Evolutionary conservation across 257 asterid genomes (phyloP).

Genomic region (Mentha longifolia): DNA sequence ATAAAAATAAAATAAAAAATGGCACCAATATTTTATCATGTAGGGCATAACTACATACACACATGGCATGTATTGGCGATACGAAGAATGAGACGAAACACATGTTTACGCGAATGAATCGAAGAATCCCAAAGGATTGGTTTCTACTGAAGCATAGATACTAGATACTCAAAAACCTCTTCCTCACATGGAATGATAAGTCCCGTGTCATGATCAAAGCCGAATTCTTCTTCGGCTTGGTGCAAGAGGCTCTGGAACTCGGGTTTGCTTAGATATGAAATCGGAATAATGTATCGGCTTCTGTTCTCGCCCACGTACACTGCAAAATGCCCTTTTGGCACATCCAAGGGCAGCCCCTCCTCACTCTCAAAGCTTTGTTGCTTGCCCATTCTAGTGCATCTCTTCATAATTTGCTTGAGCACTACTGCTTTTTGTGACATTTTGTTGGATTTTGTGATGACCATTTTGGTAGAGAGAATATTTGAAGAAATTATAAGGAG

Average conservation of each 20-base stretch:
- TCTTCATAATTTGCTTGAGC: conserved; percentile 55
- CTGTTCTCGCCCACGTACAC: conserved; percentile 61
- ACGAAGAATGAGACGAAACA: not conserved
- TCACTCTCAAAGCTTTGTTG: conserved; percentile 38
- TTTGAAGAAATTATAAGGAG: not conserved
- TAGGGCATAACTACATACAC: not conserved
- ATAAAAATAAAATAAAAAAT: too few relatives aligned
- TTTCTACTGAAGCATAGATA: conserved; percentile 33
- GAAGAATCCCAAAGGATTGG: too few relatives aligned
- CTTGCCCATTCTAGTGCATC: conserved; percentile 51
- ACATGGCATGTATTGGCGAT: not conserved
- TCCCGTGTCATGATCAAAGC: conserved; percentile 60
- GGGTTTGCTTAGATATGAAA: conserved; percentile 42
- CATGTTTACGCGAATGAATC: too few relatives aligned
- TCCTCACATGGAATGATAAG: conserved; percentile 59
- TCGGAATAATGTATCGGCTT: conserved; percentile 51
- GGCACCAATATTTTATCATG: too few relatives aligned
- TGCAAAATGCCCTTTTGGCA: conserved; percentile 61
- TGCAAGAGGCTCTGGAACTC: conserved; percentile 48
- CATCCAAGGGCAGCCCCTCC: conserved; percentile 50
- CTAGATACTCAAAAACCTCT: conserved; percentile 46
- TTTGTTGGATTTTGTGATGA: conserved; percentile 45
- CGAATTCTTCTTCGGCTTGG: conserved; percentile 60
- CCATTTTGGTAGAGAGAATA: conserved; percentile 36
- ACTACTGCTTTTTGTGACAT: conserved; percentile 48